A percentile compares a stretch with the other conserved stretches of the same genome.
phyloP scores from a whole-genome alignment of 129 eudicot species.

The Chrysanthemum lavandulifolium region DNA sequence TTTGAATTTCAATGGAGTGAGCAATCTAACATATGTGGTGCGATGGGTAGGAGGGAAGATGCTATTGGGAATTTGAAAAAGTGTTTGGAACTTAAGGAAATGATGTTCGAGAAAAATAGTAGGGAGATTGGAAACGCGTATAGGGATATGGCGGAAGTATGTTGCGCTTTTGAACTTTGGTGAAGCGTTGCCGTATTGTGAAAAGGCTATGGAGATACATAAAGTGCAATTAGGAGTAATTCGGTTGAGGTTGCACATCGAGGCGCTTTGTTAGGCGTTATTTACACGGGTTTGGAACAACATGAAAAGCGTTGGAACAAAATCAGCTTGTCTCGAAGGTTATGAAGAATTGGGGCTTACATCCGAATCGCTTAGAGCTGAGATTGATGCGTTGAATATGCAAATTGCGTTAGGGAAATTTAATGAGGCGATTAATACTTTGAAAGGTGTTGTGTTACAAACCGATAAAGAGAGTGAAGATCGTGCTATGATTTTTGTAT shows the following conservation, averaged over 20 bases:
- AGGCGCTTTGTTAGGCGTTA: constrained; percentile 83
- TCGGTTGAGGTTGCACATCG: constrained; percentile 90
- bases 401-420: too few relatives aligned
- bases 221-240: constrained; percentile 49
- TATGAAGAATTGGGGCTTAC: too few relatives aligned
- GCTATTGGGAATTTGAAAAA: constrained; percentile 60
- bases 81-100: constrained; percentile 74
- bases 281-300: constrained; percentile 79
- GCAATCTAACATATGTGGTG: too few relatives aligned
- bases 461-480: too few relatives aligned
- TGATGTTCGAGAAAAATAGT: constrained; percentile 62
- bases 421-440: too few relatives aligned
- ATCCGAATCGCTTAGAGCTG: too few relatives aligned
- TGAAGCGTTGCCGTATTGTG: constrained; percentile 77
- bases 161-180: constrained; percentile 69
- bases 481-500: too few relatives aligned
- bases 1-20: too few relatives aligned
- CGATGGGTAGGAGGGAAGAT: constrained; percentile 93
- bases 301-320: constrained; percentile 82
- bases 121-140: constrained; percentile 76
- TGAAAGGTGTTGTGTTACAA: too few relatives aligned
- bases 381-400: too few relatives aligned
- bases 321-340: too few relatives aligned
- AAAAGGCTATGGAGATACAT: constrained; percentile 71
- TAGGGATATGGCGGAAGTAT: constrained; percentile 71